phyloP scores from a whole-genome alignment of 2,329 filamentous ascomycete genomes.

The Diaporthe ampelina region DNA sequence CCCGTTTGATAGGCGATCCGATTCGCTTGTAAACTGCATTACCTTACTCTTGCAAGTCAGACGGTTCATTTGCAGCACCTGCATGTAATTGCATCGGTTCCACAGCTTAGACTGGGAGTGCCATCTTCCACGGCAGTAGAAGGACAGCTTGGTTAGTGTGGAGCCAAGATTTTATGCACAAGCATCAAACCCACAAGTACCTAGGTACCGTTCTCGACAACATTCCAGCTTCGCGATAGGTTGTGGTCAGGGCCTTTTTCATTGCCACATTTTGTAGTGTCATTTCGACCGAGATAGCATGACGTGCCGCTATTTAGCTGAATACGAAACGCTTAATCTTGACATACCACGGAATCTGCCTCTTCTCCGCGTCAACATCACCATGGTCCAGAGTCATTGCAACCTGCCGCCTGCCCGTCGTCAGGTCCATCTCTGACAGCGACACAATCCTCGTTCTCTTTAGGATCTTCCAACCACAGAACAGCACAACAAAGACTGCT shows the following conservation, averaged over 20 bases:
- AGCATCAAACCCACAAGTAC: background rate
- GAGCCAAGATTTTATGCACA: background rate
- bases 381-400: background rate
- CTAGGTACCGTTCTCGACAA: background rate
- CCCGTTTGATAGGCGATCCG: background rate
- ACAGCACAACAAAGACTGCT: constrained; percentile 62
- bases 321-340: constrained; percentile 21
- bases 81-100: background rate
- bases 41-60: background rate
- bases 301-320: background rate
- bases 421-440: constrained; percentile 28
- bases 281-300: background rate
- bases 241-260: background rate
- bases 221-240: background rate
- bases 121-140: background rate
- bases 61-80: background rate
- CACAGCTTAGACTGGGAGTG: background rate
- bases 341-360: constrained; percentile 27
- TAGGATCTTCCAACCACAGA: constrained; percentile 60
- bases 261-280: background rate
- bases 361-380: constrained; percentile 10
- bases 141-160: background rate
- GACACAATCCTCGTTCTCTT: constrained; percentile 42
- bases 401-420: constrained; percentile 29
- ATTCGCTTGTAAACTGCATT: constrained; percentile 8